Conservation (phyloP, 2,329 filamentous ascomycete species). For the Alternaria burnsii region DNA sequence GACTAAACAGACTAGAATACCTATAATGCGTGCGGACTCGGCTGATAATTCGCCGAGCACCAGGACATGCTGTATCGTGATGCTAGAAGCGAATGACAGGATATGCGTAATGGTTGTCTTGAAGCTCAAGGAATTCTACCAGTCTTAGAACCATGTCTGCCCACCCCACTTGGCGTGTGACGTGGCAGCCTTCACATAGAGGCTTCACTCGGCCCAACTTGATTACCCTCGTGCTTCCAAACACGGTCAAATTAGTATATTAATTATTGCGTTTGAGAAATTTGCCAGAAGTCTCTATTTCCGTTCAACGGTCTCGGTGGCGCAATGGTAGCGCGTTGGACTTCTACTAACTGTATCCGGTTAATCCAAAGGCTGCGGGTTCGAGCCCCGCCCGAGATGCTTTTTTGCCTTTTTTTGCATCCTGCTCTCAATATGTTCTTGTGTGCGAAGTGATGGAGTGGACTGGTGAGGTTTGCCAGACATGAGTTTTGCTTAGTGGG, state of each 20-base stretch:
- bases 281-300: constrained; percentile 33
- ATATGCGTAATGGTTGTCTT: neutral
- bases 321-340: constrained; percentile 48
- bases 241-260: no score
- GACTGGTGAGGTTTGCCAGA: neutral
- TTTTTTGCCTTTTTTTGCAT: constrained; percentile 22
- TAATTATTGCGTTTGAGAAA: neutral
- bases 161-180: constrained; percentile 4
- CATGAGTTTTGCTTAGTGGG: neutral
- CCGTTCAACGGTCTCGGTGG: constrained; percentile 37
- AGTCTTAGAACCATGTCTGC: neutral
- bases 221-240: no score
- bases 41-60: neutral
- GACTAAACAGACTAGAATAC: neutral
- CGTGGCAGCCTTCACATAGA: neutral
- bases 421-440: neutral
- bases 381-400: constrained; percentile 46
- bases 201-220: neutral
- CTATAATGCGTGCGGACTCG: no score
- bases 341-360: constrained; percentile 31
- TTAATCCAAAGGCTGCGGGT: constrained; percentile 46
- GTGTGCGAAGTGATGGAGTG: neutral
- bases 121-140: neutral
- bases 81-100: no score
- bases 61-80: neutral